phyloP scores from a whole-genome alignment of 164 flowering plant species.

The Kingdonia uniflora region DNA sequence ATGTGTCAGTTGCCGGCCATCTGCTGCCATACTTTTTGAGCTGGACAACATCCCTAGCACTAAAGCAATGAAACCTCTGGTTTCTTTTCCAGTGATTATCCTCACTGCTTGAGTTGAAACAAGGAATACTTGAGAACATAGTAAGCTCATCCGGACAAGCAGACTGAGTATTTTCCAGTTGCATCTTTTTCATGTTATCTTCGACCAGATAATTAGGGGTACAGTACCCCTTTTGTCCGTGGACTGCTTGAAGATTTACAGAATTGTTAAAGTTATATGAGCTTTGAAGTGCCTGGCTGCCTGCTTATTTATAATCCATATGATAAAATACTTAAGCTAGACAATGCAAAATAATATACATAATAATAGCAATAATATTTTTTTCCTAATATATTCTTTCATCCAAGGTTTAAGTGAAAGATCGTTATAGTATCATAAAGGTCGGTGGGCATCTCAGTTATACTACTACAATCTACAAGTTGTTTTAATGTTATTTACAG shows the following conservation, averaged over 20 bases:
- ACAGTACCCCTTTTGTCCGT: conserved; percentile 54
- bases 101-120: conserved; percentile 23
- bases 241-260: conserved; percentile 5
- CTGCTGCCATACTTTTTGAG: conserved; percentile 57
- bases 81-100: conserved; percentile 9
- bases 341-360: too few species aligned
- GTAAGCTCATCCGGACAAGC: conserved; percentile 50
- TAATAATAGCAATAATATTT: too few species aligned
- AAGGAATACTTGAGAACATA: conserved; percentile 32
- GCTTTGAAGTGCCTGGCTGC: conserved; percentile 15
- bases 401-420: too few species aligned
- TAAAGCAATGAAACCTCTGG: conserved; percentile 36
- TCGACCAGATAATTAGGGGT: conserved; percentile 39
- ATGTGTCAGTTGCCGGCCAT: conserved; percentile 21
- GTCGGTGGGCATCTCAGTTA: too few species aligned
- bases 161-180: conserved; percentile 19
- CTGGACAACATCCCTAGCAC: conserved; percentile 44
- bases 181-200: conserved; percentile 22
- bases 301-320: conserved; percentile 13
- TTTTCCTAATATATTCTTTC: too few species aligned
- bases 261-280: conserved; percentile 12
- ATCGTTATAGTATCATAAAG: too few species aligned
- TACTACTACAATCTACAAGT: too few species aligned
- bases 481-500: too few species aligned
- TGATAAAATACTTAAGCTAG: too few species aligned